Conservation (phyloP, 352 stramenopile genomes). For the Globisporangium viniferum region DNA sequence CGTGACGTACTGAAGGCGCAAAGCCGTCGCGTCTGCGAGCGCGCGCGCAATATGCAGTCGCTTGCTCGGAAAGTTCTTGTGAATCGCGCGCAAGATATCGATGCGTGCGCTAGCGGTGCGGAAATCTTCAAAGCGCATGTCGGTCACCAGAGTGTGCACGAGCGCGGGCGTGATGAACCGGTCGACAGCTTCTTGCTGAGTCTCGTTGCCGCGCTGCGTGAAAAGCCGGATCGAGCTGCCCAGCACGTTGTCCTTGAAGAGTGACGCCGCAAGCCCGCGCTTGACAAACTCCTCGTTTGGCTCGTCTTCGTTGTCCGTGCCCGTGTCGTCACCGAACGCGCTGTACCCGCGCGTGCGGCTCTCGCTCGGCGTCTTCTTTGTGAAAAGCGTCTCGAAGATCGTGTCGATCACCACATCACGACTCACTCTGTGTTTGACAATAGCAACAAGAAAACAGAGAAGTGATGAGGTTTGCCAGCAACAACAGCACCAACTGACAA, state of each 20-base stretch:
- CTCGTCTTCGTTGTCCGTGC: slow-evolving; percentile 68
- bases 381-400: slow-evolving; percentile 75
- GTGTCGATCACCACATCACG: slow-evolving; percentile 82
- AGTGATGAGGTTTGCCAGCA: neutral
- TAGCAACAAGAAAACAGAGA: neutral
- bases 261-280: slow-evolving; percentile 59
- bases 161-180: slow-evolving; percentile 71
- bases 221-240: slow-evolving; percentile 21
- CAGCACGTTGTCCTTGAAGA: slow-evolving; percentile 69
- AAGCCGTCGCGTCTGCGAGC: slow-evolving; percentile 60
- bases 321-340: slow-evolving; percentile 70
- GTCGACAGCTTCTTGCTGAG: slow-evolving; percentile 48
- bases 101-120: slow-evolving; percentile 77
- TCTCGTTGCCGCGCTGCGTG: slow-evolving; percentile 30
- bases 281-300: slow-evolving; percentile 87
- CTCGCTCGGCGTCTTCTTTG: slow-evolving; percentile 22
- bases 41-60: slow-evolving; percentile 65
- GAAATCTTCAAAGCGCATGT: slow-evolving; percentile 84
- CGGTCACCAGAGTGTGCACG: slow-evolving; percentile 75
- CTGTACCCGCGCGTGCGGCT: slow-evolving; percentile 38
- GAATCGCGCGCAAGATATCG: slow-evolving; percentile 83
- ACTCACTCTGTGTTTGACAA: slow-evolving; percentile 40
- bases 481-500: neutral
- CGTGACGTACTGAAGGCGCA: slow-evolving; percentile 70
- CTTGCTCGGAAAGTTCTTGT: slow-evolving; percentile 74